phyloP scores from a whole-genome alignment of 768 basidiomycete species.

The Pleurotus tuber-regium region DNA sequence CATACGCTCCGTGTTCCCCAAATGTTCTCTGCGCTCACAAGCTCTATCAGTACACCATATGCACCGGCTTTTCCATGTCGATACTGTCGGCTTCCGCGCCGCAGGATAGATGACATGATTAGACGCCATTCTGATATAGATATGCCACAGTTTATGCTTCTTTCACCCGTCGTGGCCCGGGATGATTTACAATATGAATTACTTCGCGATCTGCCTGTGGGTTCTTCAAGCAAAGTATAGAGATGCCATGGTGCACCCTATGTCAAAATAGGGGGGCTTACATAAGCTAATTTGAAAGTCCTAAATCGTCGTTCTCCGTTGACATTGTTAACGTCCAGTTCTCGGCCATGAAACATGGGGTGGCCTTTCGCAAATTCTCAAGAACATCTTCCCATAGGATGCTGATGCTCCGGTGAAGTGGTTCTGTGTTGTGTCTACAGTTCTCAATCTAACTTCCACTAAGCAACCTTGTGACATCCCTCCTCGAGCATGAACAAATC shows the following conservation, averaged over 20 bases:
- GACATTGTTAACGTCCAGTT: neutral
- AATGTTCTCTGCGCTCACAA: neutral
- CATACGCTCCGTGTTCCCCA: neutral
- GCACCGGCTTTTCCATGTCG: too few species aligned
- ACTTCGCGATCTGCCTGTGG: too few species aligned
- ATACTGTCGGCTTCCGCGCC: too few species aligned
- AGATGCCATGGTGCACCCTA: too few species aligned
- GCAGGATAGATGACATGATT: too few species aligned
- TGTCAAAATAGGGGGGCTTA: too few species aligned
- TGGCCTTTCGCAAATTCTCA: constrained; percentile 89
- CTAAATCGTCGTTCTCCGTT: too few species aligned
- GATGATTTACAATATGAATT: too few species aligned
- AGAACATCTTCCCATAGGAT: constrained; percentile 90
- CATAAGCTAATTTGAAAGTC: too few species aligned
- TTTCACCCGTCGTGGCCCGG: too few species aligned
- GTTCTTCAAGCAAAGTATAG: too few species aligned
- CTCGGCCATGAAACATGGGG: constrained; percentile 86
- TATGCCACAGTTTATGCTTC: neutral
- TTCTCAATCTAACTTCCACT: constrained; percentile 10
- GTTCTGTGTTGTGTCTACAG: constrained; percentile 15
- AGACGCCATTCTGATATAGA: neutral
- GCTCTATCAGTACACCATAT: neutral
- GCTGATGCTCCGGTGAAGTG: constrained; percentile 82
- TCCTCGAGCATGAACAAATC: constrained; percentile 94
- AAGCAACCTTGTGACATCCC: constrained; percentile 93